Base-by-base conservation (phyloP, 1,284 basidiomycete genomes). In the Papiliotrema nemorosa region DNA sequence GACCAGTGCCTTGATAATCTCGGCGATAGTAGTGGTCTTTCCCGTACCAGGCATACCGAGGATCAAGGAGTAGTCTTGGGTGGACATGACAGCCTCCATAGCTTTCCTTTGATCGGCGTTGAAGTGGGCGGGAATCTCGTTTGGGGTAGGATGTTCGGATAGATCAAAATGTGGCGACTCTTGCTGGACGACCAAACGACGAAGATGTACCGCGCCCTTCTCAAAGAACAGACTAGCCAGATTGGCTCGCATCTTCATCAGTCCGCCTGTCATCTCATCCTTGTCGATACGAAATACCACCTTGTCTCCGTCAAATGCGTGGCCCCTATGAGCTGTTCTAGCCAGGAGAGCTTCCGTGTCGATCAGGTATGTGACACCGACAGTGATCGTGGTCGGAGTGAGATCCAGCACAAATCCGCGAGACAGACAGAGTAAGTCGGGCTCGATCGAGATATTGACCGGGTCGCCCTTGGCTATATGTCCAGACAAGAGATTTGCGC, bases 1-100 rank as follows among this genome's bases (percentile, higher is more conserved):
- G 1, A 90, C 89, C 5, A 98, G 76, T 22, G 82, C 79, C 60
- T 82, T 82, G 66, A 98, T 92, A 37, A 97, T 81, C 36, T 90
- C 85, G 0, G 89, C 89, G 49, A 97, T 87, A 3, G 94, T 88
- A 0, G 92, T 96, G 31, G 94, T 97, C 76, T 99, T 99, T 9
- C 94, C 94, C 2, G 96, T 97, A 0, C 94, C 94, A 2, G 94
- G 94, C 96, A 98, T 97, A 22, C 94, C 96, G 5, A 97, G 79
- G 27, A 98, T 82, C 40, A 97, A 76, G 0, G 92, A 85, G 68
- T 97, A 99, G 71, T 99, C 93, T 54, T 83, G 77, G 0, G 94
- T 89, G 2, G 79, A 77, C 16, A 97, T 73, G 2, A 87, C 88
- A 55, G 84, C 86, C 26, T 76, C 70, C 67, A 97, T 80, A 0